Conservation (phyloP, 805 yeast genomes). For the Saccharomycopsis selenospora region DNA sequence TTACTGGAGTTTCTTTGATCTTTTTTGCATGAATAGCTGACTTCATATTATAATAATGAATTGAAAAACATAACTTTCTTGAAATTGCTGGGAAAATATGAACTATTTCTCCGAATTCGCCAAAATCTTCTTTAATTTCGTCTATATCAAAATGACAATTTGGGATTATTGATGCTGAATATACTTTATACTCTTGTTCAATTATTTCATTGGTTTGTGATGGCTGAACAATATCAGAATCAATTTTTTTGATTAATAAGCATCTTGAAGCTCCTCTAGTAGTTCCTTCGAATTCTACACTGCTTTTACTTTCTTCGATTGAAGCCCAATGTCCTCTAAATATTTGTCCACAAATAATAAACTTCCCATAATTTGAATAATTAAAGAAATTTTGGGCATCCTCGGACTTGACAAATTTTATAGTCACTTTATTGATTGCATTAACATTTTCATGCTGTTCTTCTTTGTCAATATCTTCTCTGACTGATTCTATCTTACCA, state of each 20-base stretch:
- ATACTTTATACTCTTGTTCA: conserved; percentile 14
- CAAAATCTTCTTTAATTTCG: conserved; percentile 41
- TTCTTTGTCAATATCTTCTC: conserved; percentile 14
- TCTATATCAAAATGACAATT: conserved; percentile 34
- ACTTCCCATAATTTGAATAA: conserved; percentile 45
- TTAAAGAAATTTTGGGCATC: conserved; percentile 49
- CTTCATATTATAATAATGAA: conserved; percentile 51
- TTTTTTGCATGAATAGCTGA: conserved; percentile 55
- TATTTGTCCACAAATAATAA: conserved; percentile 48
- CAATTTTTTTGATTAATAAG: conserved; percentile 38
- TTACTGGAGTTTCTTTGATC: conserved; percentile 22
- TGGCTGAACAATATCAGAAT: conserved; percentile 11
- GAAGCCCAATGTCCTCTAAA: neutral
- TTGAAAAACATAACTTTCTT: conserved; percentile 50
- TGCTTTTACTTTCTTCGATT: neutral
- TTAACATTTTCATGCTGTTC: conserved; percentile 16
- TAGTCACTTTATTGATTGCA: conserved; percentile 28
- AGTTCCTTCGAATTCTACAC: neutral
- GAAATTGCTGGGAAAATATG: conserved; percentile 65
- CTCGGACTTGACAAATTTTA: conserved; percentile 45
- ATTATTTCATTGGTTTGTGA: too few relatives aligned
- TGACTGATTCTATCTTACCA: conserved; percentile 58
- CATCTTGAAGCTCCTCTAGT: conserved; percentile 43
- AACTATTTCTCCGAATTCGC: conserved; percentile 48
- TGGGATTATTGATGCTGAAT: conserved; percentile 39